phyloP scores from a whole-genome alignment of 2,329 filamentous ascomycete species.

The Alternaria arbusti region DNA sequence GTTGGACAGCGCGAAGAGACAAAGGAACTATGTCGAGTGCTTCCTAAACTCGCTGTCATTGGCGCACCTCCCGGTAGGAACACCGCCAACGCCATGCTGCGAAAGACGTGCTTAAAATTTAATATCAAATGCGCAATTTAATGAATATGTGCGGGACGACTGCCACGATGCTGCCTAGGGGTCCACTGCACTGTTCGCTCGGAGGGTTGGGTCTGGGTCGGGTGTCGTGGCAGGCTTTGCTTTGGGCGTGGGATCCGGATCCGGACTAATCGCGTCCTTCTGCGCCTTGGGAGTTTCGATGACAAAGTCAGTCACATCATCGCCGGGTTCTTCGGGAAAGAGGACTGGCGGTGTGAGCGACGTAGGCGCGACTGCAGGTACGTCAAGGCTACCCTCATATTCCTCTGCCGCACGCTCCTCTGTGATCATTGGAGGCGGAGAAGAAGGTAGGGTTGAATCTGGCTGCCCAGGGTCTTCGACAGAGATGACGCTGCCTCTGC shows the following conservation, averaged over 20 bases:
- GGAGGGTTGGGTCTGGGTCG: background rate
- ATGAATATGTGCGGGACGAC: background rate
- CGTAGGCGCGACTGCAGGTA: slow-evolving; percentile 35
- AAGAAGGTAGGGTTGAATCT: slow-evolving; percentile 44
- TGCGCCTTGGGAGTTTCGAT: slow-evolving; percentile 50
- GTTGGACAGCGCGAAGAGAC: background rate
- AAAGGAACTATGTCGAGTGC: background rate
- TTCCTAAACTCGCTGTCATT: slow-evolving; percentile 22
- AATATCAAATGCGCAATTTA: slow-evolving; percentile 17
- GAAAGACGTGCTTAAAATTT: slow-evolving; percentile 12
- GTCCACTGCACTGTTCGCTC: slow-evolving; percentile 1
- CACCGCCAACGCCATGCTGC: slow-evolving; percentile 47
- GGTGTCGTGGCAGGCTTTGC: slow-evolving; percentile 10
- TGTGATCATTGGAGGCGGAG: slow-evolving; percentile 50
- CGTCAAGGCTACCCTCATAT: slow-evolving; percentile 28
- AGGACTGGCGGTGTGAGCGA: slow-evolving; percentile 60
- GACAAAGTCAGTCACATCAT: slow-evolving; percentile 43
- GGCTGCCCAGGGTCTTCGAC: slow-evolving; percentile 52
- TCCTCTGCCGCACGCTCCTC: slow-evolving; percentile 50
- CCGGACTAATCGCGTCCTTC: slow-evolving; percentile 37
- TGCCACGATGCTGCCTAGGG: background rate
- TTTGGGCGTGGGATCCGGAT: slow-evolving; percentile 52
- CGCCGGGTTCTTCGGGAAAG: slow-evolving; percentile 54
- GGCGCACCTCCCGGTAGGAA: slow-evolving; percentile 44
- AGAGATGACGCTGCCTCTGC: slow-evolving; percentile 76